A percentile compares a stretch with the other conserved stretches of the same genome.
phyloP scores from a whole-genome alignment of 2,329 filamentous ascomycete species.

The Knufia petricola region DNA sequence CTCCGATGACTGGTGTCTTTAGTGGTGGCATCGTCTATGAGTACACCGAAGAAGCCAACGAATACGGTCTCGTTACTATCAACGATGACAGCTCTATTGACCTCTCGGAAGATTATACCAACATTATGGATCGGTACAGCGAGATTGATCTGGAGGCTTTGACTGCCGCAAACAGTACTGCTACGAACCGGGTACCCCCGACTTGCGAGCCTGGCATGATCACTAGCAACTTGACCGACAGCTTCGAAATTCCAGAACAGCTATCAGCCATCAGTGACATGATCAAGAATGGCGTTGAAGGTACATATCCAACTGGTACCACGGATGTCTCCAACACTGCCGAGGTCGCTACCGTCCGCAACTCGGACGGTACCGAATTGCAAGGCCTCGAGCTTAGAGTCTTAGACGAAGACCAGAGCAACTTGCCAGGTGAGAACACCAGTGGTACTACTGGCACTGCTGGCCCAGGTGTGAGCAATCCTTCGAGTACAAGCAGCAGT shows the following conservation, averaged over 20 bases:
- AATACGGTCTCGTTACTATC: slow-evolving; percentile 52
- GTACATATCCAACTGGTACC: slow-evolving; percentile 53
- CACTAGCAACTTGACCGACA: slow-evolving; percentile 58
- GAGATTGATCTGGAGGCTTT: slow-evolving; percentile 63
- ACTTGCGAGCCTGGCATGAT: slow-evolving; percentile 60
- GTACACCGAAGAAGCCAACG: slow-evolving; percentile 39
- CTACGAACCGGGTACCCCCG: slow-evolving; percentile 48
- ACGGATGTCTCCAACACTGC: slow-evolving; percentile 48
- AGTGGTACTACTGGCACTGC: slow-evolving; percentile 24
- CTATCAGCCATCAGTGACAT: slow-evolving; percentile 60
- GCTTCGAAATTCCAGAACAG: slow-evolving; percentile 65
- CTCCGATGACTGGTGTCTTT: slow-evolving; percentile 49
- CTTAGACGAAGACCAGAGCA: slow-evolving; percentile 43
- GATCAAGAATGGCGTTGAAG: slow-evolving; percentile 63
- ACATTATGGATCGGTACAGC: slow-evolving; percentile 64
- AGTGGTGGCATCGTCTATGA: slow-evolving; percentile 49
- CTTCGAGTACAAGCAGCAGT: slow-evolving; percentile 7
- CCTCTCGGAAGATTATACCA: slow-evolving; percentile 58
- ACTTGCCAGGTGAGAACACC: slow-evolving; percentile 43
- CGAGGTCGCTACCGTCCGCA: slow-evolving; percentile 50
- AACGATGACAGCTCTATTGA: slow-evolving; percentile 48
- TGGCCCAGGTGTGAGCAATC: slow-evolving; percentile 15
- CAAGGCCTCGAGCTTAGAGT: slow-evolving; percentile 52
- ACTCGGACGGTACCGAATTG: slow-evolving; percentile 48
- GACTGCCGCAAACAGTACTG: slow-evolving; percentile 51